Percentiles rank a stretch among this genome's conserved stretches.
phyloP scores from a whole-genome alignment of 1,139 yeast species.

The Saccharomyces hybrid region DNA sequence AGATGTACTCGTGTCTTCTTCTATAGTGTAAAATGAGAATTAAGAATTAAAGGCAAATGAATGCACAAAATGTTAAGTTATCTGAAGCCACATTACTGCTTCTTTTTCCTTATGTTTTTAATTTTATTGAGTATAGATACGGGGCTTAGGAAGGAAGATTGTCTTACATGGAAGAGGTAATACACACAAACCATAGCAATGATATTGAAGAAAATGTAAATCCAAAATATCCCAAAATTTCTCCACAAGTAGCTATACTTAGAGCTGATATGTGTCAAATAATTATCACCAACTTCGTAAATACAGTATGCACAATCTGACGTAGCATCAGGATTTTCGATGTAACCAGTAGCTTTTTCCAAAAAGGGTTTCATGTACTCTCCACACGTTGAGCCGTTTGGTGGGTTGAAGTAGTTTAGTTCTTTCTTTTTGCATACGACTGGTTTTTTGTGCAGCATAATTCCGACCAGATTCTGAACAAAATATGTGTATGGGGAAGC shows the following conservation, averaged over 20 bases:
- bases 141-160: slow-evolving; percentile 7
- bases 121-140: slow-evolving; percentile 4
- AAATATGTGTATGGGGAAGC: slow-evolving; percentile 64
- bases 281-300: slow-evolving; percentile 47
- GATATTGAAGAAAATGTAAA: slow-evolving; percentile 48
- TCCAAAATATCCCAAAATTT: slow-evolving; percentile 56
- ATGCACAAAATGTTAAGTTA: neutral
- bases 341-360: slow-evolving; percentile 39
- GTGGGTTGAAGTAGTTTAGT: slow-evolving; percentile 47
- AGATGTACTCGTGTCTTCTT: neutral
- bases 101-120: slow-evolving; percentile 5
- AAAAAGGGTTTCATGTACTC: slow-evolving; percentile 39
- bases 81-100: neutral
- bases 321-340: slow-evolving; percentile 47
- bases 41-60: neutral
- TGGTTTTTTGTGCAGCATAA: slow-evolving; percentile 46
- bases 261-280: slow-evolving; percentile 40
- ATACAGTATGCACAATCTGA: slow-evolving; percentile 53
- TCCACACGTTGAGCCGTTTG: slow-evolving; percentile 53
- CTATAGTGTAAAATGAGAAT: neutral
- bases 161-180: slow-evolving; percentile 34
- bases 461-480: slow-evolving; percentile 49
- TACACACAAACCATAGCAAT: slow-evolving; percentile 39
- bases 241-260: slow-evolving; percentile 51
- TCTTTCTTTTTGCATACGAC: slow-evolving; percentile 51